Evolutionary conservation across 345 rosid species (phyloP).

Genomic region (Durio zibethinus): DNA sequence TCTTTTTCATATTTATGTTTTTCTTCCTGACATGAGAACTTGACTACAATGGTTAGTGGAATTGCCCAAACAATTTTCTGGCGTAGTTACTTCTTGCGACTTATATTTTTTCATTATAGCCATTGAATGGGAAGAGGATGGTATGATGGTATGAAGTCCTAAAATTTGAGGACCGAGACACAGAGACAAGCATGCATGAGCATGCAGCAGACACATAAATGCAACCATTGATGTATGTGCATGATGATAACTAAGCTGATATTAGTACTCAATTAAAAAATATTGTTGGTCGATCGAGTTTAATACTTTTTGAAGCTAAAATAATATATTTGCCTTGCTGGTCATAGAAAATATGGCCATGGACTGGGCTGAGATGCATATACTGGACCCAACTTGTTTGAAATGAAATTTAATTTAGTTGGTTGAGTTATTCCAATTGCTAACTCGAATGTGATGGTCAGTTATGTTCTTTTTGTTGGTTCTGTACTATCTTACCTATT

Average conservation of each 20-base stretch:
- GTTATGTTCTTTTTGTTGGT: not conserved
- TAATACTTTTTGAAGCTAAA: not conserved
- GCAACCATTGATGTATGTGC: not conserved
- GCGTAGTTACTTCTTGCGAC: not conserved
- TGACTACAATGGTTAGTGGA: not conserved
- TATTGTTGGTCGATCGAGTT: not conserved
- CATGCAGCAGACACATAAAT: too few relatives aligned
- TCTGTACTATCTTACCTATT: not conserved
- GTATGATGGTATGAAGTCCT: not conserved
- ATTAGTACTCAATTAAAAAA: not conserved
- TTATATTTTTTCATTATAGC: not conserved
- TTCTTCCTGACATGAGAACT: not conserved
- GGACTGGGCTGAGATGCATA: not conserved
- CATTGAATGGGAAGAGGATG: not conserved
- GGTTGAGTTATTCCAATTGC: not conserved
- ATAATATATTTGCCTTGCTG: not conserved
- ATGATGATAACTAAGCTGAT: not conserved
- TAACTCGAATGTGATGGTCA: not conserved
- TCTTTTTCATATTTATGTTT: not conserved
- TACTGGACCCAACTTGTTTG: not conserved
- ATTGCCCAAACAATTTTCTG: not conserved
- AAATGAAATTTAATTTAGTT: not conserved
- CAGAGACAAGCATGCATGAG: too few relatives aligned
- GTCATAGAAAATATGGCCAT: not conserved
- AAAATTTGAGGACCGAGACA: not conserved